Base-by-base conservation (phyloP, 1,284 basidiomycete species). In the Agaricales sp. region DNA sequence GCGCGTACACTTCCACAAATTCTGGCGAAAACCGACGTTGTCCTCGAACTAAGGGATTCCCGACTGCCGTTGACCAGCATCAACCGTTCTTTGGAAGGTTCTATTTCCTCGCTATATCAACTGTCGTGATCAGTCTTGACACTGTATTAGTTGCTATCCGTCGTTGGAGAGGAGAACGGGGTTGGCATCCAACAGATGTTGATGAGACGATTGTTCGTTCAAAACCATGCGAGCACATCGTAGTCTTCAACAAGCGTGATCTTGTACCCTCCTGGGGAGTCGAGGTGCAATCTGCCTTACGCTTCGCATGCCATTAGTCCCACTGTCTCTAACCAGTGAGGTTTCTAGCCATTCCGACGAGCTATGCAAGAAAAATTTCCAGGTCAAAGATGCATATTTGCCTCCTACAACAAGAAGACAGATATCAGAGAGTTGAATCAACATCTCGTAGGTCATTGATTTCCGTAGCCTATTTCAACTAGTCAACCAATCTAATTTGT, bases 181-280 rank as follows among this genome's bases (percentile, higher is more conserved):
- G 78, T 14, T 70, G 70, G 65, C 67, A 71, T 58, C 63, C 68
- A 53, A 67, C 66, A 53, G 60, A 68, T 53, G 64, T 65, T 45
- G 59, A 56, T 38, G 61, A 63, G 47, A 64, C 65, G 52, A 59
- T 65, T 45, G 55, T 66, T 44, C 63, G 60, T 50, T 59, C 58
- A 20, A 63, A 65, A 49, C 69, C 80, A 45, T 86, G 87, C 58
- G 85, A 93, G 66, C 86, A 88, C 48, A 75, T 99, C 37, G 80
- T 99, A 39, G 88, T 98, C 3, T 81, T 98, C 58, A 95, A 92
- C 58, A 98, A 98, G 69, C 77, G 86, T 38, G 96, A 99, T 67
- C 71, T 98, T 43, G 90, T 96, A 3, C 83, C 93, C 45, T 72
- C 77, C 54, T 82, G 83, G 74, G 89, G 92, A 24, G 78, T 94